Percentiles rank a stretch among this genome's conserved stretches.
Evolutionary conservation across 371 early-diverging fungal genomes (phyloP).

Genomic region (Batrachochytrium dendrobatidis): DNA sequence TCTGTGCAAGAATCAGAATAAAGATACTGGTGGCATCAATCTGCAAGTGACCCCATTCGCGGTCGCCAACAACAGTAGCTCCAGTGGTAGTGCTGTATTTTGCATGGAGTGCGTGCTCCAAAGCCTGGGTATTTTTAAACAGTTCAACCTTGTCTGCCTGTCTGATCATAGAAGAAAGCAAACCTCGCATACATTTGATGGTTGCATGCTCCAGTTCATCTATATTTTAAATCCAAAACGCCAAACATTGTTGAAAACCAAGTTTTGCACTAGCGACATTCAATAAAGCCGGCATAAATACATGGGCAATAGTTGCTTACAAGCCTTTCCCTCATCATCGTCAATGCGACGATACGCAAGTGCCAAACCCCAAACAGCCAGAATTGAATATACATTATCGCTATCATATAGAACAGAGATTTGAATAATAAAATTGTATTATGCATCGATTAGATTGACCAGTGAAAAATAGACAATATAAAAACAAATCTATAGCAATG

Average conservation of each 20-base stretch:
- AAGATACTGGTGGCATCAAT: conserved; percentile 84
- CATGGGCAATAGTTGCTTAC: conserved; percentile 41
- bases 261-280: neutral
- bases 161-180: conserved; percentile 82
- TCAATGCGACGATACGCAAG: conserved; percentile 78
- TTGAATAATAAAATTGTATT: neutral
- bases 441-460: neutral
- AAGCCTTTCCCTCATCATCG: conserved; percentile 72
- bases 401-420: conserved; percentile 35
- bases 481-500: neutral
- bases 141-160: conserved; percentile 76
- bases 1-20: conserved; percentile 70
- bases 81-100: conserved; percentile 82
- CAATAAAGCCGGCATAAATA: neutral
- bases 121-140: conserved; percentile 70
- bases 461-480: neutral
- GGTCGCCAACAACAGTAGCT: conserved; percentile 80
- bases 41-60: conserved; percentile 66
- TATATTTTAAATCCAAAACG: conserved; percentile 18
- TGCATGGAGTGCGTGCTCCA: conserved; percentile 72
- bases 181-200: conserved; percentile 75
- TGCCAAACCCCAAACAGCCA: conserved; percentile 78
- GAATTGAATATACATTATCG: conserved; percentile 90
- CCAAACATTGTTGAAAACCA: neutral
- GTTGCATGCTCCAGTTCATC: conserved; percentile 81